A percentile compares a stretch with the other conserved stretches of the same genome.
phyloP scores from a whole-genome alignment of 495 filamentous ascomycete species.

The Daldinia decipiens region DNA sequence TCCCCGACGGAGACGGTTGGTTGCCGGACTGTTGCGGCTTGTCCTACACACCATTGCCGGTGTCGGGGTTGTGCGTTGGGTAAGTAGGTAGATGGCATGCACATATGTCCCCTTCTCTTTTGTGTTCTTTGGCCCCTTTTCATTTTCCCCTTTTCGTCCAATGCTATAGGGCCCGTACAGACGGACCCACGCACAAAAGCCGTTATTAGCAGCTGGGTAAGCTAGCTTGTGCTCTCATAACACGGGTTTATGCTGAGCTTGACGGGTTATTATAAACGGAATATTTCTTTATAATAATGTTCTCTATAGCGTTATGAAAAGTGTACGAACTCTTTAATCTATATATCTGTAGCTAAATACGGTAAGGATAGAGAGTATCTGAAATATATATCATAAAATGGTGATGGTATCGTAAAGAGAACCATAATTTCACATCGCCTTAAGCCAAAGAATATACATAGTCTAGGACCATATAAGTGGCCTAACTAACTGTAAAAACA shows the following conservation, averaged over 20 bases:
- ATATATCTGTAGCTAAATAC: background rate
- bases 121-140: background rate
- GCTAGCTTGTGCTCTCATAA: background rate
- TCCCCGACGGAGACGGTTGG: conserved; percentile 5
- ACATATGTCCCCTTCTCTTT: background rate
- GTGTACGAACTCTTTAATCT: background rate
- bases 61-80: background rate
- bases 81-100: background rate
- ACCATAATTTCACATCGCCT: background rate
- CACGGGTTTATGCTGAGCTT: background rate
- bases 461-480: background rate
- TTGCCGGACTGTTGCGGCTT: background rate
- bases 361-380: background rate
- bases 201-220: background rate
- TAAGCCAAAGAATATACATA: background rate
- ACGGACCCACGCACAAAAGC: background rate
- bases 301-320: background rate
- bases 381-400: background rate
- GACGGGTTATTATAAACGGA: background rate
- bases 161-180: background rate
- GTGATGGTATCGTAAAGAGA: background rate
- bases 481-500: background rate
- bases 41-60: conserved; percentile 11
- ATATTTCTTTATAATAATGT: background rate
- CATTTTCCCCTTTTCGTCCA: background rate